phyloP scores from a whole-genome alignment of 257 asterid genomes.

The Schizonepeta tenuifolia region DNA sequence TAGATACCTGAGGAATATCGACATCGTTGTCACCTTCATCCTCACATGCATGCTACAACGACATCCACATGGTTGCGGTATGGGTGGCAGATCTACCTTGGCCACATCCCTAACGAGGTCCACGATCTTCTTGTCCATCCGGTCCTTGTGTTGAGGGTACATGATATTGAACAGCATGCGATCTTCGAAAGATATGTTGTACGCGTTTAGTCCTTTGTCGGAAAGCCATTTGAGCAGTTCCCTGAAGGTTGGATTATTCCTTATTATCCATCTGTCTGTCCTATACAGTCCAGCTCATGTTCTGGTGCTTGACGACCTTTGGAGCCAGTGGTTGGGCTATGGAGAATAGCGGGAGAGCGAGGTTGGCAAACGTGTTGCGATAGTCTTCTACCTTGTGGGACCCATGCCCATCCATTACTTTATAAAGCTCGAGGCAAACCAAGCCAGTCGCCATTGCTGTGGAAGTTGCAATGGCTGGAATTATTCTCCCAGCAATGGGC shows the following conservation, averaged over 20 bases:
- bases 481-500: constrained; percentile 85
- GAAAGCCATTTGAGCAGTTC: constrained; percentile 80
- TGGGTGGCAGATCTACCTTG: constrained; percentile 70
- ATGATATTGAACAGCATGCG: constrained; percentile 78
- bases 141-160: constrained; percentile 83
- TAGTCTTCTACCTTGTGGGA: constrained; percentile 83
- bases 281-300: constrained; percentile 93
- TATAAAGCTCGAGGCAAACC: constrained; percentile 89
- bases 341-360: constrained; percentile 85
- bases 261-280: constrained; percentile 81
- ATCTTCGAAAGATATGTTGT: constrained; percentile 82
- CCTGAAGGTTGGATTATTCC: constrained; percentile 66
- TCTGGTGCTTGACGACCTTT: constrained; percentile 65
- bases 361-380: constrained; percentile 87
- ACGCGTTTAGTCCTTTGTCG: constrained; percentile 77
- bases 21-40: constrained; percentile 86
- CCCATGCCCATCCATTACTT: constrained; percentile 75
- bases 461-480: constrained; percentile 91
- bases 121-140: constrained; percentile 74
- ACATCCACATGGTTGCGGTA: constrained; percentile 73
- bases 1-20: constrained; percentile 80
- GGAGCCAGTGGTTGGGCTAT: constrained; percentile 90
- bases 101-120: constrained; percentile 82
- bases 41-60: constrained; percentile 84
- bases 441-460: constrained; percentile 94